phyloP scores from a whole-genome alignment of 768 basidiomycete species.

The Tricholoma bakamatsutake region DNA sequence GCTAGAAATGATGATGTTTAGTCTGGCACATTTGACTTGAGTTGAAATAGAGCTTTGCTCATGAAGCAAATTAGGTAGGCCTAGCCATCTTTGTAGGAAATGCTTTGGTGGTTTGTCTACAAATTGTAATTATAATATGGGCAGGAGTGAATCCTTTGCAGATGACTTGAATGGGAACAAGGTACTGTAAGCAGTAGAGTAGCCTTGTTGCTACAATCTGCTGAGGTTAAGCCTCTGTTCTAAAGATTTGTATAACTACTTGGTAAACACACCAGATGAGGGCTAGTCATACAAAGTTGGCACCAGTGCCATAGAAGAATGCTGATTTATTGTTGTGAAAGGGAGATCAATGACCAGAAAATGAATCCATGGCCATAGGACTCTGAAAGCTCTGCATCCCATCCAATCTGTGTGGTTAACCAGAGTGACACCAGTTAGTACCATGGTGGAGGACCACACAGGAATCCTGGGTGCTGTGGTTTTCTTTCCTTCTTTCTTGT shows the following conservation, averaged over 20 bases:
- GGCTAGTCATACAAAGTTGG: no score
- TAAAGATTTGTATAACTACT: slow-evolving; percentile 34
- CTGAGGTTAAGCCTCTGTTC: slow-evolving; percentile 69
- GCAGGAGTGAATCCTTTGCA: slow-evolving; percentile 74
- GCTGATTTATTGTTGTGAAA: no score
- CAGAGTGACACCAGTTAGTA: slow-evolving; percentile 9
- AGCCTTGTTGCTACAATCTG: slow-evolving; percentile 8
- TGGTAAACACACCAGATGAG: slow-evolving; percentile 6
- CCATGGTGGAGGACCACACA: slow-evolving; percentile 9
- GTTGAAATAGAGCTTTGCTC: slow-evolving; percentile 67
- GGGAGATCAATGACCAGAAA: no score
- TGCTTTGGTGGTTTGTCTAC: slow-evolving; percentile 42
- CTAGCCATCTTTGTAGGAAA: slow-evolving; percentile 44
- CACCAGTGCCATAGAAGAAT: no score
- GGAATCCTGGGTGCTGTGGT: slow-evolving; percentile 4
- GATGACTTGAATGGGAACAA: slow-evolving; percentile 72
- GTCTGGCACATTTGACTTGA: slow-evolving; percentile 60
- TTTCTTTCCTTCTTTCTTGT: no score
- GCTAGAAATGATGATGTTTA: slow-evolving; percentile 70
- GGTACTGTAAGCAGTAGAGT: slow-evolving; percentile 58
- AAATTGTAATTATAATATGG: slow-evolving; percentile 62
- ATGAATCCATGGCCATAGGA: slow-evolving; percentile 39
- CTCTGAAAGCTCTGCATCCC: slow-evolving; percentile 29
- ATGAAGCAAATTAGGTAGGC: slow-evolving; percentile 22
- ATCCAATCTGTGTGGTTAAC: slow-evolving; percentile 9